Base-by-base conservation (phyloP, 345 rosid species). In the Camelina neglecta region DNA sequence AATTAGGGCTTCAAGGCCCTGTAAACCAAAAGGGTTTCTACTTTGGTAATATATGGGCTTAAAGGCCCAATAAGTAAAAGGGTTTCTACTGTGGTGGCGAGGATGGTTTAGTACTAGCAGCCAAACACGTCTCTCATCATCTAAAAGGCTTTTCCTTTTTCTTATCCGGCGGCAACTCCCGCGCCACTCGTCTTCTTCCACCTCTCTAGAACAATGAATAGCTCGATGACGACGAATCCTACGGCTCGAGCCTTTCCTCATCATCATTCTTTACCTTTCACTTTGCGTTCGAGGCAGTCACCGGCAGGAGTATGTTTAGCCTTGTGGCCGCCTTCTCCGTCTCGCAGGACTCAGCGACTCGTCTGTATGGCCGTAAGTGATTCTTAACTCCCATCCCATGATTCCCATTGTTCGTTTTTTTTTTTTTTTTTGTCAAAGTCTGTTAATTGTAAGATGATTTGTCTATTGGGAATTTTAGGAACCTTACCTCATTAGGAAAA, bases 281-380 rank as follows among this genome's bases (percentile, higher is more conserved):
- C 48, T 36, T 60, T 8, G 57, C 79, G 55, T 59, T 76, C 81
- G 51, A 44, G 59, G 20, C 65, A 38, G 8, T 75, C 55, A 51
- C 66, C 60, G 44, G 24, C 75, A 31, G 82, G 78, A 47, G 56
- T 68, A 39, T 72, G 77, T 65, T 24, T 65, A 8, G 60, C 72
- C 50, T 61, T 70, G 21, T 79, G 77, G 62, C 76, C 79, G 12
- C 83, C 81, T 39, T 81, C 62, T 31, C 83, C 73, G 9, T 38
- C 71, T 12, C 77, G 64, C 45, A 77, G 69, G 48, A 71, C 82
- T 73, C 85, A 75, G n/a, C 82, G 90, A 65, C 80, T 88, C 79
- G 80, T 87, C 65, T 93, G 98, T 86, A 90, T 82, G 95, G 97
- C 95, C 78, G 98, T 91, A 75, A 55, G 96, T 86, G 31, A 23